phyloP scores from a whole-genome alignment of 2,329 filamentous ascomycete species.

The Arthrinium puccinioides region DNA sequence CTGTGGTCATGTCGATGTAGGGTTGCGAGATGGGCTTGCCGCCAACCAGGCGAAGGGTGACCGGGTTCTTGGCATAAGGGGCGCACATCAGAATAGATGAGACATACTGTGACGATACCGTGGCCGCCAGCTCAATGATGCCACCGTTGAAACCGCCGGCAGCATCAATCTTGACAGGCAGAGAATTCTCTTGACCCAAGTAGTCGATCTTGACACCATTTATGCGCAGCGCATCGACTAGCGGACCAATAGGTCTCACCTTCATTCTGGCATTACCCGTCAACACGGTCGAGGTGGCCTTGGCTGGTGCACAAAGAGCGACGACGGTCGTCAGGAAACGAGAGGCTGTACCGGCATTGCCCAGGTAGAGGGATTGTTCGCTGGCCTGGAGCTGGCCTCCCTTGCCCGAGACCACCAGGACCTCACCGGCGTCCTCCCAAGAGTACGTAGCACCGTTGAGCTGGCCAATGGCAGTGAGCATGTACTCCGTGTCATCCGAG shows the following conservation, averaged over 20 bases:
- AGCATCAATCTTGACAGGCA: conserved; percentile 77
- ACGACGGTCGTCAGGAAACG: conserved; percentile 91
- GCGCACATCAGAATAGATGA: conserved; percentile 96
- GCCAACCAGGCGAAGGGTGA: conserved; percentile 85
- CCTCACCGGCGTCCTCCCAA: conserved; percentile 92
- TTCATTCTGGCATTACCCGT: conserved; percentile 98
- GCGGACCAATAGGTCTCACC: conserved; percentile 82
- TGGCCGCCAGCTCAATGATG: conserved; percentile 84
- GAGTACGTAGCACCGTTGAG: conserved; percentile 82
- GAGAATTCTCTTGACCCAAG: conserved; percentile 71
- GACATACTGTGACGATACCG: conserved; percentile 97
- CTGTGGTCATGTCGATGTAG: conserved; percentile 98
- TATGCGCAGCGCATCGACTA: conserved; percentile 80
- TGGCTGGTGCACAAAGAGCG: conserved; percentile 66
- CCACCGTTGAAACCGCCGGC: conserved; percentile 79
- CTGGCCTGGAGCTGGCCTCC: conserved; percentile 79
- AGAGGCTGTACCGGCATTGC: conserved; percentile 93
- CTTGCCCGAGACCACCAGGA: conserved; percentile 81
- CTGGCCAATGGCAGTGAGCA: conserved; percentile 84
- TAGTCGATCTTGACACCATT: conserved; percentile 90
- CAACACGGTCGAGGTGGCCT: conserved; percentile 63
- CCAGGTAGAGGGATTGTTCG: conserved; percentile 74
- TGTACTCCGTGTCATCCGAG: conserved; percentile 94
- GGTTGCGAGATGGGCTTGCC: conserved; percentile 94
- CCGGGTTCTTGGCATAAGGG: conserved; percentile 89